phyloP scores from a whole-genome alignment of 1,284 basidiomycete genomes.

The Pisolithus thermaeus region DNA sequence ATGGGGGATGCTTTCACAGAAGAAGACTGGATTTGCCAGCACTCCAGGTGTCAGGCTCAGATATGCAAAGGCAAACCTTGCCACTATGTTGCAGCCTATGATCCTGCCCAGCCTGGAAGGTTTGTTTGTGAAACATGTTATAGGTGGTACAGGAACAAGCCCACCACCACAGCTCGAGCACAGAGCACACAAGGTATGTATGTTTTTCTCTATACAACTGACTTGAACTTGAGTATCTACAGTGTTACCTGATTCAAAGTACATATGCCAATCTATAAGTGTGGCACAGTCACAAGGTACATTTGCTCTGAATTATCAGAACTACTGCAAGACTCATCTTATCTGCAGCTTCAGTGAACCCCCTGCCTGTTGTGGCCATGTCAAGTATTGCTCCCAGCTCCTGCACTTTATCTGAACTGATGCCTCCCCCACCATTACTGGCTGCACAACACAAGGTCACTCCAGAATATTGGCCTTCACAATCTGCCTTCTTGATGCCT shows the following conservation, averaged over 20 bases:
- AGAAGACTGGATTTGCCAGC: background rate
- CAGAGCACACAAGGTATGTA: background rate
- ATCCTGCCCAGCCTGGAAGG: background rate
- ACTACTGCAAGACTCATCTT: too few relatives aligned
- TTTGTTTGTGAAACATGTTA: conserved; percentile 4
- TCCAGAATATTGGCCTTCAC: background rate
- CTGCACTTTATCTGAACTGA: too few relatives aligned
- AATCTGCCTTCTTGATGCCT: too few relatives aligned
- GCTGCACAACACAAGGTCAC: background rate
- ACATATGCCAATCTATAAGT: too few relatives aligned
- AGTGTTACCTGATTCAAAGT: too few relatives aligned
- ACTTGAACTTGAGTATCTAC: background rate
- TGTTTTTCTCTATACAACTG: too few relatives aligned
- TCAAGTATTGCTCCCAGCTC: too few relatives aligned
- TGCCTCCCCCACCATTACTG: too few relatives aligned
- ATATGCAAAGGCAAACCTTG: conserved; percentile 1
- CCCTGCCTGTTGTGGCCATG: too few relatives aligned
- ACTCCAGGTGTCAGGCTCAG: background rate
- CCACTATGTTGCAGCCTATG: background rate
- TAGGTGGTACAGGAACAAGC: background rate
- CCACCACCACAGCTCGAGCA: background rate
- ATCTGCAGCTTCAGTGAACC: too few relatives aligned
- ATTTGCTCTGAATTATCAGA: too few relatives aligned
- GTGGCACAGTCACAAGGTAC: too few relatives aligned
- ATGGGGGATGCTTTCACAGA: conserved; percentile 1